These are phyloP conservation scores for Orbilia javanica DNA, from an alignment of 2,329 filamentous ascomycete genomes.

Conservation along the genomic window DNA sequence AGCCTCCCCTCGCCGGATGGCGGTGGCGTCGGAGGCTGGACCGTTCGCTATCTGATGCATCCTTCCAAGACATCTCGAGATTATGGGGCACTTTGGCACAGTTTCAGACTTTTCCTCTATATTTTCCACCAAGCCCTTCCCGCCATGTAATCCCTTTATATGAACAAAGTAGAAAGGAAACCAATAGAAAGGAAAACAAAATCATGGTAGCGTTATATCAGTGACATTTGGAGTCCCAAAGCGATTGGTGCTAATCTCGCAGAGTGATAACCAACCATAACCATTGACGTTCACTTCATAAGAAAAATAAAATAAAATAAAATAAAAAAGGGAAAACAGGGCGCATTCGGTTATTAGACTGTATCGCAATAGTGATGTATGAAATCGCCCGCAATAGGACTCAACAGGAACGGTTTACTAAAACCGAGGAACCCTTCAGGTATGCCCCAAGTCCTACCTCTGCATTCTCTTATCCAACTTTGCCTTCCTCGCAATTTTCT, in stretches of 20 bases:
- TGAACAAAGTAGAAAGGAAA: neutral
- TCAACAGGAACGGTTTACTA: neutral
- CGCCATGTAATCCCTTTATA: neutral
- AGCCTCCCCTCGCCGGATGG: neutral
- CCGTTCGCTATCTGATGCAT: neutral
- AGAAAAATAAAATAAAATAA: neutral
- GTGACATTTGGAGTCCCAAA: neutral
- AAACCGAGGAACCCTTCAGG: neutral
- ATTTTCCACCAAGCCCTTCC: constrained; percentile 9
- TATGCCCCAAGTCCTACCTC: neutral
- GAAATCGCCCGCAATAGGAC: neutral
- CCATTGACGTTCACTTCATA: neutral
- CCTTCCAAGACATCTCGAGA: neutral
- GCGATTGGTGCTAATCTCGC: neutral
- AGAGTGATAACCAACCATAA: neutral
- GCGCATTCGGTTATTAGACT: neutral
- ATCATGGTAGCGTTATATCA: neutral
- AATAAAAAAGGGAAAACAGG: too few species aligned
- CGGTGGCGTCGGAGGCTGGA: neutral
- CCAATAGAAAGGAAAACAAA: neutral
- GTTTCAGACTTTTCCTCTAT: constrained; percentile 20
- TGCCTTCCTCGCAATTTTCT: constrained; percentile 74
- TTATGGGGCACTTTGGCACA: neutral
- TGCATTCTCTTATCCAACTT: constrained; percentile 62
- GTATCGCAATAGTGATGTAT: neutral